These are phyloP conservation scores for Magnolia sinica DNA, from an alignment of 164 flowering plant genomes.

Conservation along the genomic window DNA sequence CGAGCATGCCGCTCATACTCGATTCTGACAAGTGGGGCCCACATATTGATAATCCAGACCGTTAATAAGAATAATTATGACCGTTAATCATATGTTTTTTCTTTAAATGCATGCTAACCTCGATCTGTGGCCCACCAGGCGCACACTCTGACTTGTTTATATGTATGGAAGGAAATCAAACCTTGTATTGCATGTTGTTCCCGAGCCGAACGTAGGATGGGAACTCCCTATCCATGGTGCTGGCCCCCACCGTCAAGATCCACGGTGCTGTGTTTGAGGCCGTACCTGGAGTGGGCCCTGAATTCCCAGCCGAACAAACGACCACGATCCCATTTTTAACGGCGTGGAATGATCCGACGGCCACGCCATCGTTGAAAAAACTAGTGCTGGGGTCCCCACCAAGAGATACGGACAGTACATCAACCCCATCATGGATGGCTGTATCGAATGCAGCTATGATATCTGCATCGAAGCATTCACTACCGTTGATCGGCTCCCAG, in stretches of 20 bases:
- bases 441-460: slow-evolving; percentile 51
- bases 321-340: slow-evolving; percentile 47
- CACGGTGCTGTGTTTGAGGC: slow-evolving; percentile 60
- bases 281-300: slow-evolving; percentile 38
- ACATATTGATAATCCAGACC: too few species aligned
- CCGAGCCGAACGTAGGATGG: slow-evolving; percentile 36
- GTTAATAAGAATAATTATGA: too few species aligned
- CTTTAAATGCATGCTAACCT: too few species aligned
- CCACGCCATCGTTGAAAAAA: slow-evolving; percentile 34
- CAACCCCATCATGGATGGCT: slow-evolving; percentile 57
- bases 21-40: too few species aligned
- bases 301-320: slow-evolving; percentile 60
- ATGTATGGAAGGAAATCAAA: not conserved
- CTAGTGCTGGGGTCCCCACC: slow-evolving; percentile 32
- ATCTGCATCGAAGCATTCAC: slow-evolving; percentile 43
- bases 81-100: too few species aligned
- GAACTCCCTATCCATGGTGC: slow-evolving; percentile 60
- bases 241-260: slow-evolving; percentile 67
- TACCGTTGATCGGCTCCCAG: slow-evolving; percentile 31
- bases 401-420: slow-evolving; percentile 44
- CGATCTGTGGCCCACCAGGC: too few species aligned
- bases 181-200: slow-evolving; percentile 30
- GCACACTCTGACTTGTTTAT: too few species aligned
- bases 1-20: too few species aligned
- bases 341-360: slow-evolving; percentile 74